Evolutionary conservation across 202 grass and related monocot species (phyloP), one percentile per base, ranked within the genome.

Genomic region (Setaria italica): DNA sequence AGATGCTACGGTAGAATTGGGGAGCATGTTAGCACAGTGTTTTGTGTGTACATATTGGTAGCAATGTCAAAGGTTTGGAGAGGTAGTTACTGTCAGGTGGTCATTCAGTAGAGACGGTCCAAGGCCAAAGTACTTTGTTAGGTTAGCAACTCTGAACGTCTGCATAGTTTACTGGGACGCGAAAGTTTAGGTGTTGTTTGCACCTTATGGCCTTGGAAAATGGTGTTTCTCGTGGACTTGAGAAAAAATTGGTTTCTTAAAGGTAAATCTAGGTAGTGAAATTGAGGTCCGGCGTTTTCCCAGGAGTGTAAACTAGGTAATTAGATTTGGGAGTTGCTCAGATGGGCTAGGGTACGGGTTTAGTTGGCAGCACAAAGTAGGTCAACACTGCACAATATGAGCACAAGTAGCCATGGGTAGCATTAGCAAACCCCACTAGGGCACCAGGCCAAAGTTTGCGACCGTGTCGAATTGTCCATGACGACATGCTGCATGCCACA

Each of bases 81-180:
- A n/a, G 49, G 49, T 74, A 37, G 72, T 55, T 74, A 37, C 2
- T 20, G 72, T 74, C 72, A 55, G 49, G 57, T 86, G 80, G 21
- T 15, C 55, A 67, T 62, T 72, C 62, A 47, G 58, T 42, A 50
- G 49, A 64, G 9, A 48, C 10, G 82, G 13, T 21, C 9, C 20
- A 17, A 62, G 64, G 47, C n/a, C 25, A 67, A 81, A 42, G 42
- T 37, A 57, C 11, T 73, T 58, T 21, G 47, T 62, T 87, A 84
- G 46, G 63, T 70, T 80, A 83, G 33, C 56, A 56, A 82, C 75
- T 74, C 57, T 35, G 16, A 71, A 35, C 11, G 60, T 54, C 21
- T 45, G 70, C 45, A 25, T 55, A 62, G 42, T 81, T 76, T 62
- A 70, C 78, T 12, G 9, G 11, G 8, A 50, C 33, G 4, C 34